Evolutionary conservation across 2,329 filamentous ascomycete genomes (phyloP).

Genomic region (Colletotrichum paranaense): DNA sequence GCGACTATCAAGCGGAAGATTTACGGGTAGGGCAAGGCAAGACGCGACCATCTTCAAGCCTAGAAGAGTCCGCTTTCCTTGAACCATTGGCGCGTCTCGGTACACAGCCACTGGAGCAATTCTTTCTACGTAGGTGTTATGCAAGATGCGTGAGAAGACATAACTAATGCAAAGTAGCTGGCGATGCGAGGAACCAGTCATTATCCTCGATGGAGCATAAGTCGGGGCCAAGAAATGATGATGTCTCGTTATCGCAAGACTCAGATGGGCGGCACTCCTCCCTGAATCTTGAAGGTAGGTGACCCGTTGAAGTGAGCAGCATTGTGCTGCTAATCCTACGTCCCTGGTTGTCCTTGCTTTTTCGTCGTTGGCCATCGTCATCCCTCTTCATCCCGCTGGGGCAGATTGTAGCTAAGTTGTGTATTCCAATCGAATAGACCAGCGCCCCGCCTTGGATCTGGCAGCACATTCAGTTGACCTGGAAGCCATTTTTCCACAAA

Average conservation of each 20-base stretch:
- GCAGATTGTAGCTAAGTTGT: constrained; percentile 6
- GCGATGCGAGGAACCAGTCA: background rate
- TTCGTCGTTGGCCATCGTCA: background rate
- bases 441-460: background rate
- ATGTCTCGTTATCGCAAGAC: background rate
- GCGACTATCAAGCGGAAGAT: background rate
- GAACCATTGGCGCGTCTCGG: background rate
- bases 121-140: background rate
- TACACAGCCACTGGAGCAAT: background rate
- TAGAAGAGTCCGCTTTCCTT: background rate
- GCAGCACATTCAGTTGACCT: background rate
- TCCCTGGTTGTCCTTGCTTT: background rate
- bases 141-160: background rate
- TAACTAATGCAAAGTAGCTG: background rate
- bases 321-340: background rate
- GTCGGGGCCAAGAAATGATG: background rate
- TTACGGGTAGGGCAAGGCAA: background rate
- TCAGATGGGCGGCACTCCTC: background rate
- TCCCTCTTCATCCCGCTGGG: background rate
- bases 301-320: background rate
- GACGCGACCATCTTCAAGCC: background rate
- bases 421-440: background rate
- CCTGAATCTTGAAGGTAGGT: constrained; percentile 10
- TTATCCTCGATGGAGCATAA: background rate
- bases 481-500: constrained; percentile 14